Conservation (phyloP, 768 basidiomycete genomes). For the Gautieria morchelliformis region DNA sequence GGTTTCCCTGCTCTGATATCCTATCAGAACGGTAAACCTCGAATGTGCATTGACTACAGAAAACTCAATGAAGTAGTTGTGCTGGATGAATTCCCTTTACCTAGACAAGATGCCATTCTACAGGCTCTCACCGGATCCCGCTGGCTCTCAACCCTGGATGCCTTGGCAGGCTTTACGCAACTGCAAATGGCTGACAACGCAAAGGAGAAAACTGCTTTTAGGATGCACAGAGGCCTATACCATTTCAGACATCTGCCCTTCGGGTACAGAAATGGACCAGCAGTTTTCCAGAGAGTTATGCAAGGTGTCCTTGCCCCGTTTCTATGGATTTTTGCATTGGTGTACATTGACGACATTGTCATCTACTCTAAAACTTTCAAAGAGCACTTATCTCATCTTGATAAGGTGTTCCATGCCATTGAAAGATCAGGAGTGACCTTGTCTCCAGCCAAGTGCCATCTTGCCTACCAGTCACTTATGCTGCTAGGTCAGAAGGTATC, state of each 20-base stretch:
- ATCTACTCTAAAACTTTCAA: constrained; percentile 15
- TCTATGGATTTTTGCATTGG: constrained; percentile 30
- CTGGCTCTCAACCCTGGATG: no score
- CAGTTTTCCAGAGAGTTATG: constrained; percentile 34
- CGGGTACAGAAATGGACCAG: constrained; percentile 22
- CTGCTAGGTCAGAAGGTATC: constrained; percentile 34
- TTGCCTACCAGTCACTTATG: constrained; percentile 23
- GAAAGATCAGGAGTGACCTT: constrained; percentile 21
- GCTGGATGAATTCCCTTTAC: constrained; percentile 22
- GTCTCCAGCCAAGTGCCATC: constrained; percentile 26
- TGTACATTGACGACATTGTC: constrained; percentile 36
- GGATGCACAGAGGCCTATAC: no score
- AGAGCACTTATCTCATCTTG: not conserved
- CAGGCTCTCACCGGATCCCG: constrained; percentile 20
- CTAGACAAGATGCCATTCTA: constrained; percentile 18
- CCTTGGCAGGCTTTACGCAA: no score
- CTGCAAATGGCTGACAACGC: no score
- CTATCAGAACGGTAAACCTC: constrained; percentile 28
- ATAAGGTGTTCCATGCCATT: constrained; percentile 22
- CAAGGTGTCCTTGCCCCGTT: constrained; percentile 25
- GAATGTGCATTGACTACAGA: constrained; percentile 27
- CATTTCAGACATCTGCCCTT: constrained; percentile 16
- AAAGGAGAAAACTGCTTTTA: no score
- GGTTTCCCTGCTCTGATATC: constrained; percentile 23
- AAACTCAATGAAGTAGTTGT: constrained; percentile 19